Evolutionary conservation across 306 rosid genomes (phyloP).

Genomic region (Lathyrus sativus): DNA sequence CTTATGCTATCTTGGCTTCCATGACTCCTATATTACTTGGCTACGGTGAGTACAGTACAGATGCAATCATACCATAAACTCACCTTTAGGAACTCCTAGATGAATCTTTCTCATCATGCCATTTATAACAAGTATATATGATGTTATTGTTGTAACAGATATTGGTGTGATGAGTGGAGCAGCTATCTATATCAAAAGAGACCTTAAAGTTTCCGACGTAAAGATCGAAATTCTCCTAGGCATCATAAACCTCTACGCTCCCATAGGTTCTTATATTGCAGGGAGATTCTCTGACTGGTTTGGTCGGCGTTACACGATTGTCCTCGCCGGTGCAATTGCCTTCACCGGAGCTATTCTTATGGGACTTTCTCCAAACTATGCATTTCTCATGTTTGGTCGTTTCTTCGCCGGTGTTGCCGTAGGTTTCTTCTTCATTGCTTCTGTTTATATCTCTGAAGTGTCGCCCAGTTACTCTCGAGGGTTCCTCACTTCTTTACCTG

Average conservation of each 20-base stretch:
- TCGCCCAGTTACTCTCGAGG: constrained; percentile 79
- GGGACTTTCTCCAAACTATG: constrained; percentile 77
- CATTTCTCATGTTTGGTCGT: constrained; percentile 82
- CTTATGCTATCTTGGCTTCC: too few relatives aligned
- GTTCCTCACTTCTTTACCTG: constrained; percentile 70
- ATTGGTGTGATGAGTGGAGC: too few relatives aligned
- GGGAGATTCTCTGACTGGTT: constrained; percentile 82
- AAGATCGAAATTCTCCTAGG: too few relatives aligned
- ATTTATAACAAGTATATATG: too few relatives aligned
- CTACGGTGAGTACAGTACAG: constrained; percentile 47
- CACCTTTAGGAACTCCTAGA: too few relatives aligned
- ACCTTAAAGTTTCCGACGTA: too few relatives aligned
- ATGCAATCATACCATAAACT: neutral
- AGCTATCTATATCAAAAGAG: too few relatives aligned
- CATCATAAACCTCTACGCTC: constrained; percentile 23
- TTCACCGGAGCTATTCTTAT: constrained; percentile 70
- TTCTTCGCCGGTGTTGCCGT: constrained; percentile 74
- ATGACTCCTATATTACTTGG: constrained; percentile 19
- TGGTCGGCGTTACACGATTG: constrained; percentile 79
- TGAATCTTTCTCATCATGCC: too few relatives aligned
- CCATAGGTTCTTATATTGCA: constrained; percentile 59
- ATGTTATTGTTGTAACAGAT: constrained; percentile 44
- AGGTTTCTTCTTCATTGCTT: constrained; percentile 71
- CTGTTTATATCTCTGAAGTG: constrained; percentile 71
- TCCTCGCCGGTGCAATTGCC: constrained; percentile 54